Evolutionary conservation across 192 early-diverging fungal genomes (phyloP).

Genomic region (Umbelopsis sp.): DNA sequence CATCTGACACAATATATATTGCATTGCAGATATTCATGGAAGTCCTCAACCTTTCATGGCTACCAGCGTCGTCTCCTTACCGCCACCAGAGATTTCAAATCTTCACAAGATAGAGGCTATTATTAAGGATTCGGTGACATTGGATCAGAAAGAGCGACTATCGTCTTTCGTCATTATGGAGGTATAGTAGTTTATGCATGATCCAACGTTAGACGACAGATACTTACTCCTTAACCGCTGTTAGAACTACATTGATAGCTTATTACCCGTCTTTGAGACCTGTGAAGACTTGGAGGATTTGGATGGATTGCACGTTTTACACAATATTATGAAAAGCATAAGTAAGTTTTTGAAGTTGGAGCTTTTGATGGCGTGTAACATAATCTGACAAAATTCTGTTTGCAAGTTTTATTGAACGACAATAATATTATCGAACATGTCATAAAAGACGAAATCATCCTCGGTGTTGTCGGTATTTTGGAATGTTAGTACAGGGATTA

Average conservation of each 20-base stretch:
- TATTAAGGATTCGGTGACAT: conserved; percentile 56
- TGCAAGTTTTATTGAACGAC: conserved; percentile 79
- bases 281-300: conserved; percentile 84
- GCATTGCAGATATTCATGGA: conserved; percentile 46
- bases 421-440: conserved; percentile 72
- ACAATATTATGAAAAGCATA: conserved; percentile 74
- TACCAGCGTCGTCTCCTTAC: conserved; percentile 47
- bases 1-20: conserved; percentile 47
- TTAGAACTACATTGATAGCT: conserved; percentile 72
- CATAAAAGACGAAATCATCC: conserved; percentile 76
- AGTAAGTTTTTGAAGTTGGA: conserved; percentile 51
- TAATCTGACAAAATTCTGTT: background rate
- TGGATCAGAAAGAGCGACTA: conserved; percentile 67
- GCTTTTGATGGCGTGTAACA: background rate
- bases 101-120: conserved; percentile 72
- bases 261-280: conserved; percentile 69
- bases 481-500: conserved; percentile 63
- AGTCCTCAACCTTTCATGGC: conserved; percentile 47
- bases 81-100: conserved; percentile 70
- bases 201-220: background rate
- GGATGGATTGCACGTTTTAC: conserved; percentile 72
- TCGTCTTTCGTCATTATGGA: conserved; percentile 60
- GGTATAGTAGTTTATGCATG: conserved; percentile 30
- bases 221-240: background rate
- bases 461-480: conserved; percentile 75